Evolutionary conservation across 805 yeast genomes (phyloP).

Genomic region (Yarrowia sp.): DNA sequence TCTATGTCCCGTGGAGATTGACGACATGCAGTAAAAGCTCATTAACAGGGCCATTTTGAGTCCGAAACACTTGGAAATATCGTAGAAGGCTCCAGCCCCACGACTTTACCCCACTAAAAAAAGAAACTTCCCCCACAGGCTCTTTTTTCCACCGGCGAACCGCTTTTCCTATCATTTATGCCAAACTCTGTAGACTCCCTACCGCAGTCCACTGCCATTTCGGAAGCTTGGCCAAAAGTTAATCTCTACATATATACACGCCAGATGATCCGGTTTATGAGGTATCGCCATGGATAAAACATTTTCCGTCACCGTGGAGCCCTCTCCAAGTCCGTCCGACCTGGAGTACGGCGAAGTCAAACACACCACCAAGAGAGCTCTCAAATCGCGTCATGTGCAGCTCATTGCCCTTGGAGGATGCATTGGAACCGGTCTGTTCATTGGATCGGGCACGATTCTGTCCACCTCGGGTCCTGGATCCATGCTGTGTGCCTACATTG

Average conservation of each 20-base stretch:
- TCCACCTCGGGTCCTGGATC: slow-evolving; percentile 70
- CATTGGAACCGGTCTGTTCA: slow-evolving; percentile 76
- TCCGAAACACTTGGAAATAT: too few species aligned
- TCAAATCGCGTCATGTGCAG: slow-evolving; percentile 63
- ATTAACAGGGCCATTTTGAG: too few species aligned
- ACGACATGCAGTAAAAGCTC: too few species aligned
- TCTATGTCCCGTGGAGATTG: neutral
- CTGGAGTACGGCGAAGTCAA: slow-evolving; percentile 1
- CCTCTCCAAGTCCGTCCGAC: slow-evolving; percentile 2
- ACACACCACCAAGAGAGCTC: slow-evolving; percentile 32
- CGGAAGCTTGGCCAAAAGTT: slow-evolving; percentile 4
- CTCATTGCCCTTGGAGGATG: slow-evolving; percentile 77
- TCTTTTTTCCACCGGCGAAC: neutral
- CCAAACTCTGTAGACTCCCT: neutral
- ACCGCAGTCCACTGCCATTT: slow-evolving; percentile 13
- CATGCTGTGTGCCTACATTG: slow-evolving; percentile 56
- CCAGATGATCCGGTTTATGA: neutral
- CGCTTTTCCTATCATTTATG: neutral
- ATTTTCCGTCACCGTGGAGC: neutral
- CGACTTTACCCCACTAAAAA: neutral
- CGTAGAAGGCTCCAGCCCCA: too few species aligned
- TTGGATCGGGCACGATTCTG: slow-evolving; percentile 68
- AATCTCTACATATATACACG: neutral
- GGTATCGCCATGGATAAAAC: slow-evolving; percentile 1
- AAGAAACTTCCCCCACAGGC: neutral